Conservation (phyloP, 768 basidiomycete genomes). For the Russula compacta region DNA sequence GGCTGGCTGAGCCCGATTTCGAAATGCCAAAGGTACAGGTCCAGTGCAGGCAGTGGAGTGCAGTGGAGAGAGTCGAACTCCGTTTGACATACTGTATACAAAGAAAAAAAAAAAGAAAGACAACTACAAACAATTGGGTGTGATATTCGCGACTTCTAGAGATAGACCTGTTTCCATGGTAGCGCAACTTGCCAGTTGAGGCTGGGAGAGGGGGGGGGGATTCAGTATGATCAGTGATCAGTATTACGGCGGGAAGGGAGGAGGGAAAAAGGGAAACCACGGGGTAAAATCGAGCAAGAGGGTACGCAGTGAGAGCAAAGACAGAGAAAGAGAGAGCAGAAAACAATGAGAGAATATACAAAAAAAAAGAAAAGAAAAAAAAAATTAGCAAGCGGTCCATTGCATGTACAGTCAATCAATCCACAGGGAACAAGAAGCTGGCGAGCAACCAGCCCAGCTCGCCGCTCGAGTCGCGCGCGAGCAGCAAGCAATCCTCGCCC, state of each 20-base stretch:
- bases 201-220: not conserved
- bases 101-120: not conserved
- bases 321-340: not conserved
- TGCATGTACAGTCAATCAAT: conserved; percentile 21
- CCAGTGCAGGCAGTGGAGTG: too few relatives aligned
- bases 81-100: not conserved
- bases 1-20: too few relatives aligned
- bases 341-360: too few relatives aligned
- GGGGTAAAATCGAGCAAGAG: not conserved
- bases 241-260: not conserved
- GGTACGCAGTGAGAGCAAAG: not conserved
- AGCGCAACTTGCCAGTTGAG: too few relatives aligned
- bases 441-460: conserved; percentile 75
- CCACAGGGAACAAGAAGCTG: conserved; percentile 65
- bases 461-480: conserved; percentile 49
- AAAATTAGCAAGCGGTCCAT: not conserved
- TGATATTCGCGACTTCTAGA: not conserved
- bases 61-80: too few relatives aligned
- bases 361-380: not conserved
- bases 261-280: too few relatives aligned
- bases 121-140: not conserved
- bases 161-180: not conserved
- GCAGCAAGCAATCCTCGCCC: conserved; percentile 63
- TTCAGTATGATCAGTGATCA: conserved; percentile 1
- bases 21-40: too few relatives aligned